Evolutionary conservation across 2,329 filamentous ascomycete genomes (phyloP), one percentile per base, ranked within the genome.

Genomic region (Diaporthe sp.): DNA sequence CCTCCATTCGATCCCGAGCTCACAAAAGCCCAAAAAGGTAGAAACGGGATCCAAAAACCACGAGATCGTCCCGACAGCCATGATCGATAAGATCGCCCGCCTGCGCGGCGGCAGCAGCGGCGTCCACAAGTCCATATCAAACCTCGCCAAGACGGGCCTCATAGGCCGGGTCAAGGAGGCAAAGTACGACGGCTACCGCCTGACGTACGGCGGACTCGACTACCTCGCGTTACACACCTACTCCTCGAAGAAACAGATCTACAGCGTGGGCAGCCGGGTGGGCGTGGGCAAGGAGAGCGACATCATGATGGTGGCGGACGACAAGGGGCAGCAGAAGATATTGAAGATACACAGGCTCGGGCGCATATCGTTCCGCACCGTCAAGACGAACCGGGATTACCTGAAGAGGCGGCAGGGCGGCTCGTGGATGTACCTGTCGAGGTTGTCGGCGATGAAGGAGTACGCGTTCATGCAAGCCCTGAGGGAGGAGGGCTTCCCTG

Each of bases 261-360:
- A 97, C 89, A 97, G 94, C 78, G 94, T 98, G 5, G 97, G 97
- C 70, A 97, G 94, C 83, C 94, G 97, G 80, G 94, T 99, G 77
- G 97, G 97, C 63, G 96, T 98, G 4, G 97, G 97, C 71, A 99
- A 99, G 83, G 97, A 99, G 85, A 97, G 94, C 78, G 97, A 99
- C 81, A 98, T 99, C 81, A 94, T 97, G 83, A 93, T 98, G 73
- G 96, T 98, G 65, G 96, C 97, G 72, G 92, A 95, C 79, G 89
- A 95, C 70, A 89, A 88, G 8, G 95, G 95, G 73, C 86, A 87
- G 27, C 95, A 98, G 82, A 88, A 90, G 75, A 93, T 99, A 22
- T 89, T 99, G 78, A 99, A 99, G 86, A 98, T 99, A 80, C 97
- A 99, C 85, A 92, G 97, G 61, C 89, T 99, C 5, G 97, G 97